Conservation (phyloP, 305 asterid genomes). For the Plantago lanceolata region DNA sequence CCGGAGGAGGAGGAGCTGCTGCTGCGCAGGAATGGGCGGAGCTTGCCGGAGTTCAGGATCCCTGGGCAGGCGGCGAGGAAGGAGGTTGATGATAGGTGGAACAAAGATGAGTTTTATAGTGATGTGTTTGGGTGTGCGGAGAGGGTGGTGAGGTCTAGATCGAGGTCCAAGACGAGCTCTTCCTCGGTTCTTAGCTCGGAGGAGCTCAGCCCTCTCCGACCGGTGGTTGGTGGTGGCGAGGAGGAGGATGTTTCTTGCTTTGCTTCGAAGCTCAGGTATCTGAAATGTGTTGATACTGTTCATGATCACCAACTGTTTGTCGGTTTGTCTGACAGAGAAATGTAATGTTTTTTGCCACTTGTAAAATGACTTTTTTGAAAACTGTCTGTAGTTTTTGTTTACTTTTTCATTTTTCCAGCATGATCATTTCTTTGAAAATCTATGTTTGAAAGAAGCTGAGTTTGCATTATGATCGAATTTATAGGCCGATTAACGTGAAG, state of each 20-base stretch:
- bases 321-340: background rate
- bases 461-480: background rate
- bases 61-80: constrained; percentile 32
- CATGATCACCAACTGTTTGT: constrained; percentile 1
- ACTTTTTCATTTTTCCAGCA: background rate
- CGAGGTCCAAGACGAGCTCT: constrained; percentile 60
- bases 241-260: constrained; percentile 45
- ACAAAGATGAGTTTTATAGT: constrained; percentile 35
- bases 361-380: background rate
- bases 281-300: background rate
- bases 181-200: constrained; percentile 68
- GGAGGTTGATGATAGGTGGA: constrained; percentile 22
- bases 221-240: constrained; percentile 31
- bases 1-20: constrained; percentile 32
- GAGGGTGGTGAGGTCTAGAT: constrained; percentile 49
- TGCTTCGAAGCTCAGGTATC: constrained; percentile 63
- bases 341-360: constrained; percentile 12
- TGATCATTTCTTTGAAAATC: background rate
- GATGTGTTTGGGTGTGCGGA: constrained; percentile 67
- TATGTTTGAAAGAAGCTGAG: background rate
- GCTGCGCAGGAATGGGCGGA: constrained; percentile 37
- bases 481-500: constrained; percentile 58
- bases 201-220: constrained; percentile 66
- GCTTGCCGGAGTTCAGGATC: constrained; percentile 65
- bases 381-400: too few relatives aligned